Conservation (phyloP, 108 stramenopile genomes). For the Schizochytrium sp. region DNA sequence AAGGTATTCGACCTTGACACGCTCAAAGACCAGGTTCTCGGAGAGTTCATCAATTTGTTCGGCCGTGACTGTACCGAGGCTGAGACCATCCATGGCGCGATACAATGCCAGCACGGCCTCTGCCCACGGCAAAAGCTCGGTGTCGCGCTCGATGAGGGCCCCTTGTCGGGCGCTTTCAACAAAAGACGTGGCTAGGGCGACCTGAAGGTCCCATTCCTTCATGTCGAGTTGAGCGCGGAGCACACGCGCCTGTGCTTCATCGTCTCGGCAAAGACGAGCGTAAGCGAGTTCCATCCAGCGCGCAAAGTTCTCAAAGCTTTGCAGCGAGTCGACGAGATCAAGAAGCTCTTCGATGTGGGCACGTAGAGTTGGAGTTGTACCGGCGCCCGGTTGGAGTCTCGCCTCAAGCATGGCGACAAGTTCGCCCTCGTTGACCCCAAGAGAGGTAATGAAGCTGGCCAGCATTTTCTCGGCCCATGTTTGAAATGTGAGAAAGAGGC, state of each 20-base stretch:
- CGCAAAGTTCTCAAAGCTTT: conserved; percentile 13
- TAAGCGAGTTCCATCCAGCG: not conserved
- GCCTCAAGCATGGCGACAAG: not conserved
- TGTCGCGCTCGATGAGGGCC: not conserved
- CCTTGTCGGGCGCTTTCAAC: not conserved
- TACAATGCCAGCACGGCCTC: not conserved
- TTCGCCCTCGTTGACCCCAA: not conserved
- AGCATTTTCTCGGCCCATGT: not conserved
- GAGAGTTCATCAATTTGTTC: not conserved
- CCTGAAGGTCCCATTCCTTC: conserved; percentile 15
- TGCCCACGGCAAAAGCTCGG: not conserved
- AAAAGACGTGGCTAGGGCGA: not conserved
- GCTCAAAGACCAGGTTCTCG: not conserved
- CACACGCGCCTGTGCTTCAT: not conserved
- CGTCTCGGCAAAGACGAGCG: not conserved
- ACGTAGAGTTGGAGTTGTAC: not conserved
- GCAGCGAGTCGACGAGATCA: not conserved
- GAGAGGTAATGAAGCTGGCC: not conserved
- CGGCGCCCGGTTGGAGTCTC: not conserved
- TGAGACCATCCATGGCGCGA: not conserved
- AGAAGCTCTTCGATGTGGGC: not conserved
- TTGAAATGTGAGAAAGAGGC: not conserved
- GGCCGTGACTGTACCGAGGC: not conserved
- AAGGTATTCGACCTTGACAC: not conserved
- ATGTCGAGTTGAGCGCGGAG: not conserved